Percentiles rank a stretch among this genome's conserved stretches.
These are phyloP conservation scores for Pseudogymnoascus sp. DNA, from an alignment of 2,329 filamentous ascomycete genomes.

Conservation along the genomic window DNA sequence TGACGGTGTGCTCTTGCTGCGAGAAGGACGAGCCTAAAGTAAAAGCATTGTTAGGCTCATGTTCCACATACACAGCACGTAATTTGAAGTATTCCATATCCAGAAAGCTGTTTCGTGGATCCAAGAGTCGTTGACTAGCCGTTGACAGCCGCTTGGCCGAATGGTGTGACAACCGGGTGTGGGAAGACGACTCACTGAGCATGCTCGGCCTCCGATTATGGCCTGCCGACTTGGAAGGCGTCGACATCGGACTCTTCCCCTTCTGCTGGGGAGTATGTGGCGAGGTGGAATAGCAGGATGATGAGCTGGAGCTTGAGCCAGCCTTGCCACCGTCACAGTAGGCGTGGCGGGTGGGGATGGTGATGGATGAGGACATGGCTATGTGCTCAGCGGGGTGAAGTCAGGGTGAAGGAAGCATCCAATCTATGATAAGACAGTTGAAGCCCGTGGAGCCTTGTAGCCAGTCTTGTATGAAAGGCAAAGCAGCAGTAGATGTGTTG, in stretches of 20 bases:
- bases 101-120: background rate
- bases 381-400: conserved; percentile 7
- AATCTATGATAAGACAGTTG: too few relatives aligned
- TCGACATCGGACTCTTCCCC: conserved; percentile 31
- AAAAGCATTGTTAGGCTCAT: background rate
- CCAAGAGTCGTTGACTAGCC: background rate
- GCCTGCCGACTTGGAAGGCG: conserved; percentile 30
- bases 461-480: background rate
- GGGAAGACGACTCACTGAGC: conserved; percentile 41
- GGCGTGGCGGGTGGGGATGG: conserved; percentile 47
- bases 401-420: conserved; percentile 1
- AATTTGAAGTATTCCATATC: background rate
- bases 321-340: conserved; percentile 36
- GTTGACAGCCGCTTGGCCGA: background rate
- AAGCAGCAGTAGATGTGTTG: background rate
- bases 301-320: conserved; percentile 30
- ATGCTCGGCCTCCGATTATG: conserved; percentile 53
- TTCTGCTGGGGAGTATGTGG: conserved; percentile 40
- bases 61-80: background rate
- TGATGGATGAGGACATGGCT: conserved; percentile 59
- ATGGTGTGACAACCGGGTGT: conserved; percentile 7
- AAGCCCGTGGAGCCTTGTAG: background rate
- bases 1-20: conserved; percentile 68
- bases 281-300: conserved; percentile 50
- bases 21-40: conserved; percentile 57